phyloP scores from a whole-genome alignment of 192 early-diverging fungal genomes.

The Entomortierella parvispora region DNA sequence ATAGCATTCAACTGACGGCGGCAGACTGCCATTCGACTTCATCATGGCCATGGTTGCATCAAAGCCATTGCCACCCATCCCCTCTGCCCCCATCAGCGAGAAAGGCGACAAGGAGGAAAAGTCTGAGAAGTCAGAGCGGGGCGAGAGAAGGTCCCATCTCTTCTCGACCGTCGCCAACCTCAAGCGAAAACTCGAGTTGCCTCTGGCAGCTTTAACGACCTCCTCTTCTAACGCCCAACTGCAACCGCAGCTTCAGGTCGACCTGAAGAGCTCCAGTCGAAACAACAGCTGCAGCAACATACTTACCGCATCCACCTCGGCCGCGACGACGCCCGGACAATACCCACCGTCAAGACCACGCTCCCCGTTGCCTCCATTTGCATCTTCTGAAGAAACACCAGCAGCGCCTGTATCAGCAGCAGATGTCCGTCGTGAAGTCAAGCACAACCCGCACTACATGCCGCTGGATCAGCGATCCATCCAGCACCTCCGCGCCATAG shows the following conservation, averaged over 20 bases:
- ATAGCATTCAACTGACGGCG: not conserved
- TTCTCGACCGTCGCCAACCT: slow-evolving; percentile 15
- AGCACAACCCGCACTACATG: not conserved
- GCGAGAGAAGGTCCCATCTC: slow-evolving; percentile 14
- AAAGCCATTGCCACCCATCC: slow-evolving; percentile 51
- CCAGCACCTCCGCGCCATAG: slow-evolving; percentile 44
- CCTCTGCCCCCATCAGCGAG: slow-evolving; percentile 6
- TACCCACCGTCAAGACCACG: too few species aligned
- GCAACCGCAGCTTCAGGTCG: not conserved
- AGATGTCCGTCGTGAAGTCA: not conserved
- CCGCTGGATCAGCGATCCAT: slow-evolving; percentile 36
- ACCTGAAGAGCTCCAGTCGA: not conserved
- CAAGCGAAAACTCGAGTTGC: slow-evolving; percentile 21
- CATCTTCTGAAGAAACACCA: not conserved
- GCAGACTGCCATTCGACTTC: not conserved
- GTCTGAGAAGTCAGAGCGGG: not conserved
- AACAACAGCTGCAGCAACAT: not conserved
- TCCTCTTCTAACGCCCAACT: not conserved
- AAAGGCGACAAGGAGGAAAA: not conserved
- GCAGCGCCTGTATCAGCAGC: not conserved
- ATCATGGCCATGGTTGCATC: slow-evolving; percentile 26
- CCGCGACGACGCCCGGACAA: too few species aligned
- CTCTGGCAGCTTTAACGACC: not conserved
- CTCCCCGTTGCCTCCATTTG: too few species aligned
- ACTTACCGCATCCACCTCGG: too few species aligned